Conservation (phyloP, 139 green algal species). For the Astrephomene gubernaculifera region DNA sequence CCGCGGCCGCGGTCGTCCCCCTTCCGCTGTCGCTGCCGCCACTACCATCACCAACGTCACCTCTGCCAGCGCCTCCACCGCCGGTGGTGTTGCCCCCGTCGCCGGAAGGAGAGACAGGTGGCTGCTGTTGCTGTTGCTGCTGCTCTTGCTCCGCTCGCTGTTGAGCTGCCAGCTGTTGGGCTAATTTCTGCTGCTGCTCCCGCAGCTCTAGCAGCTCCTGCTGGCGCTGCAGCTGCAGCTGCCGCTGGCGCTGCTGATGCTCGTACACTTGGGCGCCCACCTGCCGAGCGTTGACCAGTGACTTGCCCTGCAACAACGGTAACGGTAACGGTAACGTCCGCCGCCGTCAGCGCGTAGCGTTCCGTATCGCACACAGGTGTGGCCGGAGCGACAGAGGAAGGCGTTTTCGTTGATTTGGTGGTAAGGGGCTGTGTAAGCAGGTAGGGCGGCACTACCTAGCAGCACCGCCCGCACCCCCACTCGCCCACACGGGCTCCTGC, state of each 20-base stretch:
- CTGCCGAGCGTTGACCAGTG: background rate
- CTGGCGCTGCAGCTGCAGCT: background rate
- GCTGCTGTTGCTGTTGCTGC: constrained; percentile 1
- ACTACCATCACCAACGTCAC: background rate
- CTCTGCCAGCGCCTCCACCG: background rate
- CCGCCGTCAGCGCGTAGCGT: too few species aligned
- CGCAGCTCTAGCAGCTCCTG: too few species aligned
- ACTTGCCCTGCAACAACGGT: constrained; percentile 27
- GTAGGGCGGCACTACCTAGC: too few species aligned
- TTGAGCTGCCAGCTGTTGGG: too few species aligned
- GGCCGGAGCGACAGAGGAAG: background rate
- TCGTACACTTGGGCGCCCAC: background rate
- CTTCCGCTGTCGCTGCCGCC: background rate
- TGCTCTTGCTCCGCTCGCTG: background rate
- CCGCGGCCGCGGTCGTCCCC: too few species aligned
- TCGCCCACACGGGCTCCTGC: too few species aligned
- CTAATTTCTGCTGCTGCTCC: too few species aligned
- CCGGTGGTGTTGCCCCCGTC: too few species aligned
- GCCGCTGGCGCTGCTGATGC: constrained; percentile 2
- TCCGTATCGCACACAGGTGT: too few species aligned
- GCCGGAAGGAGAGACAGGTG: background rate
- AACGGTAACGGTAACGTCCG: too few species aligned
- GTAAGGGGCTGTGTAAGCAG: too few species aligned
- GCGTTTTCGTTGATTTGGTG: background rate
- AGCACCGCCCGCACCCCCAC: too few species aligned